These are phyloP conservation scores for Tinospora cordifolia DNA, from an alignment of 164 flowering plant genomes.

Conservation along the genomic window DNA sequence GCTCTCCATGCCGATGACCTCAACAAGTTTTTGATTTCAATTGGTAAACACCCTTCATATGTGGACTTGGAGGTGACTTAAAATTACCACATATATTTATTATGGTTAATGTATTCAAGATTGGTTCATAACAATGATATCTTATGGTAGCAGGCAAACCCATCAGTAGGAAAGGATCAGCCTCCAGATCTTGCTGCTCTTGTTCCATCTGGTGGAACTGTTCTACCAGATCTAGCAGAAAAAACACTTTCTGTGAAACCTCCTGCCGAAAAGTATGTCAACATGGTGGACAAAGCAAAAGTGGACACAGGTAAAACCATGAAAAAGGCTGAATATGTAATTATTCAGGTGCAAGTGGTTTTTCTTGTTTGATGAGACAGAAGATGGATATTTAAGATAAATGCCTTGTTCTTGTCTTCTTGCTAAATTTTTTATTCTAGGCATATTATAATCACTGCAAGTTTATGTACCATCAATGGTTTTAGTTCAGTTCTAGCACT, in stretches of 20 bases:
- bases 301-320: slow-evolving; percentile 36
- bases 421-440: not conserved
- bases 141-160: slow-evolving; percentile 57
- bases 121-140: slow-evolving; percentile 8
- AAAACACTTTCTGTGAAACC: slow-evolving; percentile 23
- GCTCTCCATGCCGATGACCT: slow-evolving; percentile 60
- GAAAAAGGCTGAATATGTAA: not conserved
- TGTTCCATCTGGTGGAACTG: slow-evolving; percentile 57
- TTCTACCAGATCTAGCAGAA: slow-evolving; percentile 30
- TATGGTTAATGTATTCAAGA: not conserved
- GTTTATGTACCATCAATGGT: not conserved
- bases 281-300: slow-evolving; percentile 24
- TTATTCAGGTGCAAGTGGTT: not conserved
- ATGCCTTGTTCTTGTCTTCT: not conserved
- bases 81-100: not conserved
- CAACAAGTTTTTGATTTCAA: slow-evolving; percentile 76
- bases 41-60: slow-evolving; percentile 71
- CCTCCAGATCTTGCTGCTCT: slow-evolving; percentile 86
- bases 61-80: slow-evolving; percentile 77
- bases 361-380: not conserved
- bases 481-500: not conserved
- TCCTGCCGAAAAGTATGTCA: slow-evolving; percentile 24
- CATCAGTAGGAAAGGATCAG: slow-evolving; percentile 89
- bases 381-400: not conserved
- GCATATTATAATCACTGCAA: not conserved